Base-by-base conservation (phyloP, 192 early-diverging fungal species). In the Chytriomyces sp. region DNA sequence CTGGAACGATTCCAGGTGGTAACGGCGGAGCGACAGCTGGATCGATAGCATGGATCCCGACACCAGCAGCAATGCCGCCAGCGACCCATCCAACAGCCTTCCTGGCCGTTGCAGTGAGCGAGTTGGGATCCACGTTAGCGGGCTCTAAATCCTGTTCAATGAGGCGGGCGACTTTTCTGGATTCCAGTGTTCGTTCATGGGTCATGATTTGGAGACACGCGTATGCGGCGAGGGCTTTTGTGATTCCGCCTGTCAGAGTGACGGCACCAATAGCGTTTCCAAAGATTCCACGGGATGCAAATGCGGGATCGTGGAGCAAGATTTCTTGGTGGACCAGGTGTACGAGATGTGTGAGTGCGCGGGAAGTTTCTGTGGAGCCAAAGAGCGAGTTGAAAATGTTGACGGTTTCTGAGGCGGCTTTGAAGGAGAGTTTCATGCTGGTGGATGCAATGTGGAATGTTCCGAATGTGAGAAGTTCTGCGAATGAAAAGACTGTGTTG, bases 301-400 rank as follows among this genome's bases (percentile, higher is more conserved):
- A 71, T 20, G 8, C 48, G 23, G 69, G 69, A 26, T 71, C 69
- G 47, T 83, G 85, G 6, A 64, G 89, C 69, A 89, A 80, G 5
- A 93, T 80, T 80, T 96, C 94, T 18, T 90, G 84, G 57, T 90
- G 89, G 43, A 94, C 88, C 61, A 97, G 82, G 49, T 90, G 82
- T 45, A 97, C 90, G 61, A 97, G 89, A 23, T 93, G 90, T 5
- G 94, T 91, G 28, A 96, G 80, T 13, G 94, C 94, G 44, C 92
- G 87, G n/a, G 95, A 96, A 0, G 96, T 94, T 78, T 99, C 96
- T 10, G 94, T 98, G 0, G 92, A 91, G 20, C 97, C 97, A 87
- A 99, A 98, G 9, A 99, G 77, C 6, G 93, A 93, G 83, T 98
- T 96, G 60, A 98, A 89, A 10, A 95, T 83, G 0, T 92, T 89